Evolutionary conservation across 192 early-diverging fungal genomes (phyloP), one percentile per base, ranked within the genome.

Genomic region (Coemansia furcata): DNA sequence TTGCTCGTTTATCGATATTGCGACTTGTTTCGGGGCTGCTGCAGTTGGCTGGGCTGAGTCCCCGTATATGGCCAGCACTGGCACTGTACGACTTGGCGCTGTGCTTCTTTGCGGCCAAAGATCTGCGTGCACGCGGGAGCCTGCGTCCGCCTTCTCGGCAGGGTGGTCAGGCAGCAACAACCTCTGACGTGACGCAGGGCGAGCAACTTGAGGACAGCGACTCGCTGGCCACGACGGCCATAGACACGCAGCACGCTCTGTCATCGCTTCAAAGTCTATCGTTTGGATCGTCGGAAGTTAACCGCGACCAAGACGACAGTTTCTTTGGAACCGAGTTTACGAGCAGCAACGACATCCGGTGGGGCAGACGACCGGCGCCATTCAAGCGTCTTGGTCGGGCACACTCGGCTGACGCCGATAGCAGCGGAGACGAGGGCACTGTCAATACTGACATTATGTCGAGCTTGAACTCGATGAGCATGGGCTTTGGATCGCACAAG

Each of bases 231-330:
- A 35, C 47, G 3, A 52, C 60, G 10, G 50, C 50, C 6, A 23
- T 29, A 26, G 60, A 62, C 9, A 44, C 60, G 38, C 61, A 68
- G 36, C 32, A 38, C 46, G 62, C 79, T 19, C 43, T 76, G 5
- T 39, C 60, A 11, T 73, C 79, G 65, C 66, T 81, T 23, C 29
- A 62, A 35, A 47, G 64, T 14, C 61, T 81, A 57, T 76, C 79
- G 40, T 76, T 81, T 69, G 68, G 71, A 12, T 50, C 64, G 36
- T 81, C 79, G 1, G 73, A 75, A 29, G n/a, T 61, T 15, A 80
- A 80, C 36, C 62, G 60, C 44, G 79, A 81, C 52, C 79, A 81
- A 33, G 68, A 81, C 50, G 79, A 81, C 62, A 58, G 44, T 19
- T 19, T 70, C 23, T 35, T 61, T 26, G 71, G 62, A 1, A 37